Conservation (phyloP, 2,329 filamentous ascomycete genomes). For the Didymella pomorum region DNA sequence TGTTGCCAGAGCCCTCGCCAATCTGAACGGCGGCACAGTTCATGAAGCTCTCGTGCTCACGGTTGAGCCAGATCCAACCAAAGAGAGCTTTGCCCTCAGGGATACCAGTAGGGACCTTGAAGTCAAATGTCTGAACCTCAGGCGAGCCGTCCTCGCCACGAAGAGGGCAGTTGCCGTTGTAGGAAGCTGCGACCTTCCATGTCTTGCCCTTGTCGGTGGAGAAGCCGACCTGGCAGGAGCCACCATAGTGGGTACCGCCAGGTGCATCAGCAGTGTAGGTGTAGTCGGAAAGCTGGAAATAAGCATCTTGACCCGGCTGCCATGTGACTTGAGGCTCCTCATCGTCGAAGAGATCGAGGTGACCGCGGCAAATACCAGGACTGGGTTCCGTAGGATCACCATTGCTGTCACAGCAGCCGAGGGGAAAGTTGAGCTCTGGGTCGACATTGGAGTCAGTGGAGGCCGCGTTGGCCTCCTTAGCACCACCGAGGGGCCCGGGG, state of each 20-base stretch:
- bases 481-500: constrained; percentile 54
- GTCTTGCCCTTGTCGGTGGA: constrained; percentile 54
- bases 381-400: constrained; percentile 45
- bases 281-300: constrained; percentile 49
- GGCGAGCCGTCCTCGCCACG: constrained; percentile 50
- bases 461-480: constrained; percentile 54
- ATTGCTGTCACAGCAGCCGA: constrained; percentile 55
- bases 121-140: constrained; percentile 55
- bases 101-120: constrained; percentile 56
- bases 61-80: constrained; percentile 59
- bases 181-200: constrained; percentile 56
- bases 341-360: constrained; percentile 55
- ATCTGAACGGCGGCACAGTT: constrained; percentile 58
- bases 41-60: constrained; percentile 57
- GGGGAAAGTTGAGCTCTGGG: constrained; percentile 53
- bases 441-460: constrained; percentile 27
- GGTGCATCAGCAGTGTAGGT: constrained; percentile 42
- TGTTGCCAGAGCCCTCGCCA: constrained; percentile 32
- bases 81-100: constrained; percentile 55
- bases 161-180: constrained; percentile 59
- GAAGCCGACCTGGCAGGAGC: constrained; percentile 58
- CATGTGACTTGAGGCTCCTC: constrained; percentile 55
- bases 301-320: constrained; percentile 53
- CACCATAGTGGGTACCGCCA: constrained; percentile 56
- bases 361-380: constrained; percentile 54